phyloP scores from a whole-genome alignment of 2,329 filamentous ascomycete genomes.

The Diplocarpon rosae region DNA sequence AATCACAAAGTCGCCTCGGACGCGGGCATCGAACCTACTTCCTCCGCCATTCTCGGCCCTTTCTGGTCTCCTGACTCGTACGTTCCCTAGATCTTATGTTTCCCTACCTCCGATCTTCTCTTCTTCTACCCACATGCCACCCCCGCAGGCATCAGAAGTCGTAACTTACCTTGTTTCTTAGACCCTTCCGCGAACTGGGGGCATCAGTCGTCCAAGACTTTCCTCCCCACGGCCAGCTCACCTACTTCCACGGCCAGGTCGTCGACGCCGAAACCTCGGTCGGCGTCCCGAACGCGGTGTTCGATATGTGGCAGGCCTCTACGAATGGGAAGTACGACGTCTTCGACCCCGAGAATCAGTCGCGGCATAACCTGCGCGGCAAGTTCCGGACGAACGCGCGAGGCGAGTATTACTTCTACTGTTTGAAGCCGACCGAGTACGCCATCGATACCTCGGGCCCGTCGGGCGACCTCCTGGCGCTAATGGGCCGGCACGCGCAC shows the following conservation, averaged over 20 bases:
- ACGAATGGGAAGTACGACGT: constrained; percentile 48
- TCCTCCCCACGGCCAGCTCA: constrained; percentile 39
- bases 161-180: no score
- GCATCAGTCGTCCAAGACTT: constrained; percentile 46
- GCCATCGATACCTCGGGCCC: constrained; percentile 37
- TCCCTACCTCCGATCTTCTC: no score
- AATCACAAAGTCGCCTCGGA: constrained; percentile 19
- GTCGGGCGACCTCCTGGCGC: constrained; percentile 37
- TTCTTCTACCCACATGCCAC: no score
- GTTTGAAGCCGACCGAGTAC: constrained; percentile 35
- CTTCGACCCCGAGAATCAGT: constrained; percentile 48
- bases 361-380: constrained; percentile 49
- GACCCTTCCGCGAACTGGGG: constrained; percentile 56
- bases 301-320: constrained; percentile 56
- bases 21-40: constrained; percentile 14
- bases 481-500: constrained; percentile 45
- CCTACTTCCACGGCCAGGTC: constrained; percentile 47
- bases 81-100: no score
- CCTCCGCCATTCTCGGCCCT: constrained; percentile 71
- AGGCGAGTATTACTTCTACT: constrained; percentile 42
- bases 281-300: constrained; percentile 34
- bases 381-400: constrained; percentile 47
- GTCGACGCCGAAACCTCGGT: constrained; percentile 29
- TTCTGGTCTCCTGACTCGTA: constrained; percentile 66
- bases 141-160: no score